A percentile compares a stretch with the other conserved stretches of the same genome.
phyloP scores from a whole-genome alignment of 768 basidiomycete species.

The Dacryopinax spathularia region DNA sequence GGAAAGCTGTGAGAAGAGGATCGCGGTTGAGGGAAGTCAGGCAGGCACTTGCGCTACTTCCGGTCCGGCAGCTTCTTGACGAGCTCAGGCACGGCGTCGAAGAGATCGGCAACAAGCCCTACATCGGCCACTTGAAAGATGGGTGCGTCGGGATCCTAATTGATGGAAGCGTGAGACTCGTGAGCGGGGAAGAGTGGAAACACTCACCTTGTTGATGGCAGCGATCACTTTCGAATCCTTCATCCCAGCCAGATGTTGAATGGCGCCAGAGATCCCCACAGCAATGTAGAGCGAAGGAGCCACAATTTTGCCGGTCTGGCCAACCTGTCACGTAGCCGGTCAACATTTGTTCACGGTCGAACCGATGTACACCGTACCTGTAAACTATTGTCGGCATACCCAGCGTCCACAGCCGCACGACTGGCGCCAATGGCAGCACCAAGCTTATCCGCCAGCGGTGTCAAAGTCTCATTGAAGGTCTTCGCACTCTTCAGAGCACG shows the following conservation, averaged over 20 bases:
- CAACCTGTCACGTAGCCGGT: slow-evolving; percentile 38
- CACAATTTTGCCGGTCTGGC: slow-evolving; percentile 97
- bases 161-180: background rate
- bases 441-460: slow-evolving; percentile 83
- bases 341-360: background rate
- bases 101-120: slow-evolving; percentile 87
- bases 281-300: slow-evolving; percentile 95
- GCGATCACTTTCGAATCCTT: slow-evolving; percentile 98
- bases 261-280: slow-evolving; percentile 92
- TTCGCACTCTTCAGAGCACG: slow-evolving; percentile 88
- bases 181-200: background rate
- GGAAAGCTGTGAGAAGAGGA: no score
- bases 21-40: no score
- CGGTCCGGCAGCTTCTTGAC: slow-evolving; percentile 50
- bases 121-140: slow-evolving; percentile 98
- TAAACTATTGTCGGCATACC: slow-evolving; percentile 92
- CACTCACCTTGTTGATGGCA: slow-evolving; percentile 81
- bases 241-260: slow-evolving; percentile 98
- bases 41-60: no score
- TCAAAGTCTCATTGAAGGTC: slow-evolving; percentile 72
- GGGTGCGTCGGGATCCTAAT: slow-evolving; percentile 86
- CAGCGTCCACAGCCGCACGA: slow-evolving; percentile 93
- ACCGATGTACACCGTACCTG: slow-evolving; percentile 30
- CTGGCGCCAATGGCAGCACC: slow-evolving; percentile 97
- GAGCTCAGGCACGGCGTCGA: slow-evolving; percentile 79